A percentile compares a stretch with the other conserved stretches of the same genome.
Evolutionary conservation across 805 yeast species (phyloP).

Genomic region (Pichia kluyveri): DNA sequence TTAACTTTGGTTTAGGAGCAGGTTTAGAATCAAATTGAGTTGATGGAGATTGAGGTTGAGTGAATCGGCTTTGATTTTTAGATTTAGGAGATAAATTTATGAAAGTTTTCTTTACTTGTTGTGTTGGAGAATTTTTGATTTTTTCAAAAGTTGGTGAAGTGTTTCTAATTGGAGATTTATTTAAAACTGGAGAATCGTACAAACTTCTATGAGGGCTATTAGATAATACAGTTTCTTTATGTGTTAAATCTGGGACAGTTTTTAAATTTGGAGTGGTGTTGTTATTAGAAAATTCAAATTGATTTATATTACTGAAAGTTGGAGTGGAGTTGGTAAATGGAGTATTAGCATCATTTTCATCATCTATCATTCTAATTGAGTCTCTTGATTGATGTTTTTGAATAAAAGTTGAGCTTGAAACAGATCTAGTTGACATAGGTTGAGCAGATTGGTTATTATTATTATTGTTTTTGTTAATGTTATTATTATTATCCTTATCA

Average conservation of each 20-base stretch:
- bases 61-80: neutral
- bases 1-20: conserved; percentile 16
- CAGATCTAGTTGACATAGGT: neutral
- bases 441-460: neutral
- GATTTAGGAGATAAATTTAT: conserved; percentile 3
- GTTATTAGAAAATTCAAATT: neutral
- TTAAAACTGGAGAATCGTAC: conserved; percentile 4
- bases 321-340: neutral
- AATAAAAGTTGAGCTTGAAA: conserved; percentile 3
- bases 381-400: conserved; percentile 11
- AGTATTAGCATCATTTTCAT: conserved; percentile 1
- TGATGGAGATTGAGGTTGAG: neutral
- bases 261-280: conserved; percentile 6
- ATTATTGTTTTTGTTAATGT: neutral
- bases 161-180: conserved; percentile 8
- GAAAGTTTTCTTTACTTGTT: neutral
- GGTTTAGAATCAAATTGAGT: too few species aligned
- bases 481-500: too few species aligned
- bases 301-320: neutral
- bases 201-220: neutral
- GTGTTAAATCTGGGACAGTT: neutral
- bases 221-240: neutral
- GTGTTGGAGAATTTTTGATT: conserved; percentile 3
- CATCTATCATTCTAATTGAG: conserved; percentile 19
- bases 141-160: conserved; percentile 11